phyloP scores from a whole-genome alignment of 1,284 basidiomycete species.

The Puccinia novopanici region DNA sequence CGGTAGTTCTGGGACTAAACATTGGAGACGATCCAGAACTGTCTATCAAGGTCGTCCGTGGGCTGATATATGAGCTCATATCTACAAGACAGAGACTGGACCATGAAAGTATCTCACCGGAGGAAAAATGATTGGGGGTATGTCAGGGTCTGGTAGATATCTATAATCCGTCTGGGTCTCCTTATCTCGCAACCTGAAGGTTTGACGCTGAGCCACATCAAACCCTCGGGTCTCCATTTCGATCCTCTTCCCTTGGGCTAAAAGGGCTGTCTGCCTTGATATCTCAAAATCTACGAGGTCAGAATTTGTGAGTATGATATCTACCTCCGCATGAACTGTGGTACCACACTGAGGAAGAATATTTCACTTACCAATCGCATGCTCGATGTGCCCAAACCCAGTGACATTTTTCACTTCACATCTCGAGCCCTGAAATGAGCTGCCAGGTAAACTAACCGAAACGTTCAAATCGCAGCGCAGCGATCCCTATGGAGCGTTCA shows the following conservation, averaged over 20 bases:
- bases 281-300: conserved; percentile 68
- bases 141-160: conserved; percentile 96
- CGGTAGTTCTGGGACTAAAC: conserved; percentile 76
- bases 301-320: not conserved
- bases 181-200: conserved; percentile 80
- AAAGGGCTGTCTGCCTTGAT: conserved; percentile 69
- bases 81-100: not conserved
- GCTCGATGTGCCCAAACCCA: conserved; percentile 80
- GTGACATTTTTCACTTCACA: conserved; percentile 98
- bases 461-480: conserved; percentile 95
- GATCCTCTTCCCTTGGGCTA: conserved; percentile 64
- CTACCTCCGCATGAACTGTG: not conserved
- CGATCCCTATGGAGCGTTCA: conserved; percentile 69
- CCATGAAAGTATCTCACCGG: conserved; percentile 42
- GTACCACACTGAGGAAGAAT: not conserved
- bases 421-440: conserved; percentile 70
- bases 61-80: not conserved
- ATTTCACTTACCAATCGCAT: conserved; percentile 73
- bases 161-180: conserved; percentile 94
- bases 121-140: conserved; percentile 72
- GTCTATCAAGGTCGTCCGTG: not conserved
- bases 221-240: conserved; percentile 88
- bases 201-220: conserved; percentile 77
- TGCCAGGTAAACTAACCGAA: conserved; percentile 66
- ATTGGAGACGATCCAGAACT: conserved; percentile 67